Conservation (phyloP, 148 eudicot genomes). For the Camellia granthamiana region DNA sequence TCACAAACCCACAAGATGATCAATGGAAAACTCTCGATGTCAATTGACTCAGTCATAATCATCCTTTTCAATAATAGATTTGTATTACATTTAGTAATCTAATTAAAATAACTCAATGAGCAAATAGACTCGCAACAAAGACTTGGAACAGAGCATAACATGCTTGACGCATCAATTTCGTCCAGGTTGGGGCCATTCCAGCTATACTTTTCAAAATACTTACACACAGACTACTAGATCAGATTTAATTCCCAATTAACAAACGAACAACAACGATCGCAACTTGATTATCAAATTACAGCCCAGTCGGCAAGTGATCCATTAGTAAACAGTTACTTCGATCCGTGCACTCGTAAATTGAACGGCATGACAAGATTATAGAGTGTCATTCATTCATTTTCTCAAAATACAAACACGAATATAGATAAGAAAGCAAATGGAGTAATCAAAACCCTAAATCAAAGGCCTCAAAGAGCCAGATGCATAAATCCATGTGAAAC, state of each 20-base stretch:
- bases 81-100: background rate
- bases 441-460: background rate
- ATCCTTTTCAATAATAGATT: background rate
- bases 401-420: background rate
- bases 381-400: background rate
- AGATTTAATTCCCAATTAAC: background rate
- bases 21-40: background rate
- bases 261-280: background rate
- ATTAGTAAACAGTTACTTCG: background rate
- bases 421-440: background rate
- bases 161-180: no score
- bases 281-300: background rate
- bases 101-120: background rate
- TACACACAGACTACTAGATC: background rate
- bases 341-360: background rate
- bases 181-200: background rate
- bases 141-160: background rate
- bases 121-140: background rate
- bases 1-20: background rate
- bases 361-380: background rate
- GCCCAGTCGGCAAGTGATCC: background rate
- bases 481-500: background rate
- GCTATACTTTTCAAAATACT: background rate
- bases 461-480: background rate
- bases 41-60: background rate